Evolutionary conservation across 306 rosid species (phyloP).

Genomic region (Quercus glauca): DNA sequence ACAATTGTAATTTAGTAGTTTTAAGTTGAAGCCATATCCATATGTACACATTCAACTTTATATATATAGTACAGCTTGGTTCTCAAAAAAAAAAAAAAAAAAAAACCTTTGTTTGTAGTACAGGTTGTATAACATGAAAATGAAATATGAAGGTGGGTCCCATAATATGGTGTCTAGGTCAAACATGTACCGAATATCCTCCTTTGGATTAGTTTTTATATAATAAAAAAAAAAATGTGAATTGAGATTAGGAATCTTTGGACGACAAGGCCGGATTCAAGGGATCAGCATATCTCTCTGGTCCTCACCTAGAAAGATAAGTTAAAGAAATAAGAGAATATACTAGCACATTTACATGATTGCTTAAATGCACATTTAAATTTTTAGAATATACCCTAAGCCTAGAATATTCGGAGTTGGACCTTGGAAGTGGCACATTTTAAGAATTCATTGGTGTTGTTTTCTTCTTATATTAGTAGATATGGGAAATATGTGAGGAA

Average conservation of each 20-base stretch:
- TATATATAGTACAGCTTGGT: too few relatives aligned
- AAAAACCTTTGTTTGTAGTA: neutral
- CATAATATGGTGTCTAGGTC: neutral
- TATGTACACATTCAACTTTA: neutral
- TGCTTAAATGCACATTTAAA: neutral
- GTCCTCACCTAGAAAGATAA: conserved; percentile 36
- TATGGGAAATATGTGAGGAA: neutral
- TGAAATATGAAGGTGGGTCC: neutral
- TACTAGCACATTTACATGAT: conserved; percentile 35
- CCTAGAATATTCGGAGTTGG: conserved; percentile 48
- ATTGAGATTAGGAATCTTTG: conserved; percentile 32
- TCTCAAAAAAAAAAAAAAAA: too few relatives aligned
- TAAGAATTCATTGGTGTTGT: neutral
- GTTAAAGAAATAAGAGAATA: conserved; percentile 49
- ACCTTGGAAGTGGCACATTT: conserved; percentile 19
- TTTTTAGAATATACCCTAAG: conserved; percentile 14
- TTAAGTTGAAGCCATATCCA: neutral
- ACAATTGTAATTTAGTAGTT: too few relatives aligned
- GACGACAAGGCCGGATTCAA: conserved; percentile 32
- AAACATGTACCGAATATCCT: conserved; percentile 22
- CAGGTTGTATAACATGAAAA: neutral
- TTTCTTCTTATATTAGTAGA: conserved; percentile 1
- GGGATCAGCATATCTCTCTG: conserved; percentile 28
- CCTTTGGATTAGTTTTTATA: neutral
- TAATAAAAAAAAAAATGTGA: too few relatives aligned